Conservation (phyloP, 805 yeast genomes). For the Suhomyces pyralidae region DNA sequence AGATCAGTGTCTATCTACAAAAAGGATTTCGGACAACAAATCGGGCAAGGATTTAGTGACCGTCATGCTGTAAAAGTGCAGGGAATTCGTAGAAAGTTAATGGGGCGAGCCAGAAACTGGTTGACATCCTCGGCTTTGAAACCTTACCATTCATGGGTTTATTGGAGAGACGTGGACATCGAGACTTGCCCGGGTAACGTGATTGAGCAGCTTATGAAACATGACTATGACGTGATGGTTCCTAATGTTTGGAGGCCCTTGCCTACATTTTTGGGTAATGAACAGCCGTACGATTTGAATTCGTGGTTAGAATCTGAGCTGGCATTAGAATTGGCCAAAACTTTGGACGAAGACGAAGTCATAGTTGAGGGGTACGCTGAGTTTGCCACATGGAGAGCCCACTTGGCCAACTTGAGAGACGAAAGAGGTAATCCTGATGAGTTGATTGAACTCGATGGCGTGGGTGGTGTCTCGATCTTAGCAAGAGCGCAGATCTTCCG, state of each 20-base stretch:
- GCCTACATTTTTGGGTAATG: constrained; percentile 85
- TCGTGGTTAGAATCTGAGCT: constrained; percentile 92
- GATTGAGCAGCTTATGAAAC: constrained; percentile 68
- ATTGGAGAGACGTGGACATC: constrained; percentile 86
- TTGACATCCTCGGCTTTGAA: constrained; percentile 66
- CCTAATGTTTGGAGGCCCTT: constrained; percentile 97
- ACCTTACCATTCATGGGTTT: constrained; percentile 88
- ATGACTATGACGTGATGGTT: constrained; percentile 66
- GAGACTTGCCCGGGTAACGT: constrained; percentile 79
- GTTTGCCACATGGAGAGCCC: constrained; percentile 83
- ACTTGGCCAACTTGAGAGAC: constrained; percentile 69
- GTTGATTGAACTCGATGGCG: constrained; percentile 74
- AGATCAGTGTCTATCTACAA: constrained; percentile 76
- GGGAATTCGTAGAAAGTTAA: constrained; percentile 76
- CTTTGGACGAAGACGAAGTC: constrained; percentile 74
- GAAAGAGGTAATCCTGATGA: constrained; percentile 59
- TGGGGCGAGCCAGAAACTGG: constrained; percentile 91
- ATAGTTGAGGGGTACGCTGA: constrained; percentile 88
- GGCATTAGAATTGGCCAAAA: constrained; percentile 63
- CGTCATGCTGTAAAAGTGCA: constrained; percentile 83
- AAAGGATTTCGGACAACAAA: constrained; percentile 78
- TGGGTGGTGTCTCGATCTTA: constrained; percentile 81
- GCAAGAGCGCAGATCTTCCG: constrained; percentile 73
- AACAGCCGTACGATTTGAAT: constrained; percentile 94
- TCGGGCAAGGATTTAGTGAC: constrained; percentile 82